These are phyloP conservation scores for Yamadazyma tumulicola DNA, from an alignment of 805 yeast species.

Conservation along the genomic window DNA sequence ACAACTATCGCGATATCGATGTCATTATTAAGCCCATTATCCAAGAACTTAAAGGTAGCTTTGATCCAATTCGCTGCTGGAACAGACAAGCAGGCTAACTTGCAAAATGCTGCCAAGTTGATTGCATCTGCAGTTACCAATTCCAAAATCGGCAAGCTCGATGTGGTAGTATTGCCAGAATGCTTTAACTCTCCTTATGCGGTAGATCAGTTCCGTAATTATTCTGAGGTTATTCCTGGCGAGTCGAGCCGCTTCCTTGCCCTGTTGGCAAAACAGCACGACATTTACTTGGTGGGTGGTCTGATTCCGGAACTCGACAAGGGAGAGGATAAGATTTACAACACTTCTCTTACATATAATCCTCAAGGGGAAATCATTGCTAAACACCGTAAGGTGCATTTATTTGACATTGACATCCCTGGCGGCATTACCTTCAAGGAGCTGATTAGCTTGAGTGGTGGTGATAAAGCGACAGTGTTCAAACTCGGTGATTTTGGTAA, in stretches of 20 bases:
- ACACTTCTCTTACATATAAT: conserved; percentile 76
- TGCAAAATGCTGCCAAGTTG: conserved; percentile 60
- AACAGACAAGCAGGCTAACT: conserved; percentile 75
- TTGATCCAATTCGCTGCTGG: conserved; percentile 80
- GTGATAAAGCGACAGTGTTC: conserved; percentile 76
- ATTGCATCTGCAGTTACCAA: conserved; percentile 55
- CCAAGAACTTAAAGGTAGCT: conserved; percentile 71
- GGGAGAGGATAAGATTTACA: conserved; percentile 52
- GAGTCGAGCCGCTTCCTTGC: conserved; percentile 62
- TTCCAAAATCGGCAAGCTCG: conserved; percentile 39
- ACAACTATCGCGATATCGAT: too few species aligned
- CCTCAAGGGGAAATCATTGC: conserved; percentile 75
- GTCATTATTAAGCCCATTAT: conserved; percentile 35
- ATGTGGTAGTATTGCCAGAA: conserved; percentile 86
- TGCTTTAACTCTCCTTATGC: conserved; percentile 96
- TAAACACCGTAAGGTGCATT: conserved; percentile 82
- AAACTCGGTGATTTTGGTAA: conserved; percentile 61
- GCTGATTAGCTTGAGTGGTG: conserved; percentile 70
- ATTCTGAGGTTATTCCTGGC: conserved; percentile 89
- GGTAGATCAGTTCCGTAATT: conserved; percentile 78
- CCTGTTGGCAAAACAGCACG: conserved; percentile 59
- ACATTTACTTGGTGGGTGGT: conserved; percentile 78
- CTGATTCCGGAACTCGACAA: conserved; percentile 78
- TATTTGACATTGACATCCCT: conserved; percentile 91
- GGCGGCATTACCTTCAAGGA: conserved; percentile 87